A percentile compares a stretch with the other conserved stretches of the same genome.
phyloP scores from a whole-genome alignment of 1,284 basidiomycete species.

The Ustilago hordei region DNA sequence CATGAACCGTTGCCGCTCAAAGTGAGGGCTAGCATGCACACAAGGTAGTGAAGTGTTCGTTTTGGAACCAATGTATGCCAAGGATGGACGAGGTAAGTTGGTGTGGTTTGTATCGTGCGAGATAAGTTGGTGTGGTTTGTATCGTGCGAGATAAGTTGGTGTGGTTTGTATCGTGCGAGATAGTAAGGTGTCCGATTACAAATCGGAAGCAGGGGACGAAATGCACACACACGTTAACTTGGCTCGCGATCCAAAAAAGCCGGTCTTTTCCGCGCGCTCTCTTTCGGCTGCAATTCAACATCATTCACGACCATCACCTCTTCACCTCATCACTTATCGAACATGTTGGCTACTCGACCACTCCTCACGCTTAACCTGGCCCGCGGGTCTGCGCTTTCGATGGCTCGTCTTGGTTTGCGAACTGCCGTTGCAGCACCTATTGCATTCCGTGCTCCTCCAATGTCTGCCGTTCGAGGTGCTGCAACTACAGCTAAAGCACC shows the following conservation, averaged over 20 bases:
- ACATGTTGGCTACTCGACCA: slow-evolving; percentile 40
- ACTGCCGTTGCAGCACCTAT: slow-evolving; percentile 7
- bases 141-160: slow-evolving; percentile 24
- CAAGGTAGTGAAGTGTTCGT: no score
- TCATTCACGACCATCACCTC: neutral
- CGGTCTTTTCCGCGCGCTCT: slow-evolving; percentile 35
- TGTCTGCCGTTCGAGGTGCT: neutral
- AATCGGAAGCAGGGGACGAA: slow-evolving; percentile 32
- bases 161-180: slow-evolving; percentile 27
- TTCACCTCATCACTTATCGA: neutral
- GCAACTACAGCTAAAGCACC: slow-evolving; percentile 2
- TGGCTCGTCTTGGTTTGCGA: slow-evolving; percentile 27
- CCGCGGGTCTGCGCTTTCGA: neutral
- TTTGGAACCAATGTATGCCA: no score
- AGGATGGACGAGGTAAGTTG: no score
- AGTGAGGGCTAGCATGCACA: no score
- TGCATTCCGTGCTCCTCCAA: neutral
- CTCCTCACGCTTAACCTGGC: slow-evolving; percentile 21
- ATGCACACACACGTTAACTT: neutral
- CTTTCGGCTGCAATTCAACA: neutral
- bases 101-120: slow-evolving; percentile 24
- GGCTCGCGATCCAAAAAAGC: slow-evolving; percentile 10
- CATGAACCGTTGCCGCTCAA: no score
- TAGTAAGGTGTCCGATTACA: slow-evolving; percentile 21
- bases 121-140: neutral